Conservation (phyloP, 2,329 filamentous ascomycete genomes). For the Colletotrichum spinosum region DNA sequence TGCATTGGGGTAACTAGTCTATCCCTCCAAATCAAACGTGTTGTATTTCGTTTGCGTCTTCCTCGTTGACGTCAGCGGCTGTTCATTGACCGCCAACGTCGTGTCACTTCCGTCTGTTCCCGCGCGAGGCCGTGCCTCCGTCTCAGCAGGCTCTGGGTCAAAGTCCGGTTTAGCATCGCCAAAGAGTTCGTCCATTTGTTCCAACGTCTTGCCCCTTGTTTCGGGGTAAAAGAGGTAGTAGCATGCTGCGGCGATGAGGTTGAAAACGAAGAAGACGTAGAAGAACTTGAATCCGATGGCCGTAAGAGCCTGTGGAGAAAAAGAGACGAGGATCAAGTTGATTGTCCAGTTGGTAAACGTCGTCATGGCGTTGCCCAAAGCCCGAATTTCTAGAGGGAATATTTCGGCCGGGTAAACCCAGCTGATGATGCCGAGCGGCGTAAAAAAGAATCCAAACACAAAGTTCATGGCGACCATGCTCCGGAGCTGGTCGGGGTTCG, state of each 20-base stretch:
- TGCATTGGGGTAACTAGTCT: background rate
- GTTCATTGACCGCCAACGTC: background rate
- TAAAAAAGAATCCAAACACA: slow-evolving; percentile 47
- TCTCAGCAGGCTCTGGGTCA: background rate
- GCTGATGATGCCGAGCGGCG: slow-evolving; percentile 56
- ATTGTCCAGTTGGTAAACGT: slow-evolving; percentile 46
- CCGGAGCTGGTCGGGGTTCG: slow-evolving; percentile 42
- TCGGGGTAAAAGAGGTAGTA: slow-evolving; percentile 47
- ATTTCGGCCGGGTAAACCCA: slow-evolving; percentile 54
- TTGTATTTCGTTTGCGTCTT: slow-evolving; percentile 17
- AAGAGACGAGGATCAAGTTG: slow-evolving; percentile 60
- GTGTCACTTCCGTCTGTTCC: background rate
- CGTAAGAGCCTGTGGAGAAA: slow-evolving; percentile 56
- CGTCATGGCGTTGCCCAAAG: slow-evolving; percentile 44
- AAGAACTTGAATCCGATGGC: slow-evolving; percentile 59
- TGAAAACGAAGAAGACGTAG: slow-evolving; percentile 44
- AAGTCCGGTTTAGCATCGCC: slow-evolving; percentile 37
- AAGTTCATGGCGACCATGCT: slow-evolving; percentile 48
- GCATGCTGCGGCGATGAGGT: slow-evolving; percentile 40
- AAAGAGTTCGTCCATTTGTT: slow-evolving; percentile 52
- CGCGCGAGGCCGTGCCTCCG: background rate
- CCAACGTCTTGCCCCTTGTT: slow-evolving; percentile 46
- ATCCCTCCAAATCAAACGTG: slow-evolving; percentile 18
- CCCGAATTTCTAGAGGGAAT: slow-evolving; percentile 49
- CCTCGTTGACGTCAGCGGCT: background rate